These are phyloP conservation scores for Ceratocystiopsis minuta DNA, from an alignment of 2,329 filamentous ascomycete genomes.

Conservation along the genomic window DNA sequence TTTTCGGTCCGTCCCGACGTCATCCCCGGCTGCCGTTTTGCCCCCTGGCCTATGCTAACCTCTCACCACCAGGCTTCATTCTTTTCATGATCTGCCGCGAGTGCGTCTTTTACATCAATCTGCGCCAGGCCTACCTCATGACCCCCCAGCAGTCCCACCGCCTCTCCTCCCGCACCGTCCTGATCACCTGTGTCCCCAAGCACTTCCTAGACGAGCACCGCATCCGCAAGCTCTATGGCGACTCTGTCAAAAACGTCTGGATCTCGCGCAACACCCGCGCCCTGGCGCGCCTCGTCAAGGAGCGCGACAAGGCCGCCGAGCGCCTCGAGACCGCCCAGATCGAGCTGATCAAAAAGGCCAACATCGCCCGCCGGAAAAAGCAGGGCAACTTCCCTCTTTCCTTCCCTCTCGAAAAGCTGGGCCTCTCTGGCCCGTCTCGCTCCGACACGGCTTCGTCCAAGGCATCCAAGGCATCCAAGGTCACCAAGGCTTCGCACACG, in stretches of 20 bases:
- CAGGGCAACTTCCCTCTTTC: too few relatives aligned
- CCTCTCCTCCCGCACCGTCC: conserved; percentile 75
- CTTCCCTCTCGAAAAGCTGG: too few relatives aligned
- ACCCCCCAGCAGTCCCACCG: conserved; percentile 67
- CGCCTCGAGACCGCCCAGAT: conserved; percentile 74
- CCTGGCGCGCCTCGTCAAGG: conserved; percentile 59
- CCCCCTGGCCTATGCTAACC: too few relatives aligned
- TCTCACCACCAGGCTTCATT: conserved; percentile 40
- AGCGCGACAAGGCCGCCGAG: conserved; percentile 56
- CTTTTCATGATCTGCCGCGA: conserved; percentile 82
- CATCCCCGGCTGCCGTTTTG: too few relatives aligned
- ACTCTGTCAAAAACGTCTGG: conserved; percentile 70
- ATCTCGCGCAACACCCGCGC: conserved; percentile 55
- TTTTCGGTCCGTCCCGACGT: conserved; percentile 29
- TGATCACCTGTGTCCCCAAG: conserved; percentile 75
- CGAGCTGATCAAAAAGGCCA: conserved; percentile 57
- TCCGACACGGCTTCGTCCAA: not conserved
- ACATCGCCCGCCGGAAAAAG: conserved; percentile 28
- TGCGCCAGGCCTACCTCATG: conserved; percentile 85
- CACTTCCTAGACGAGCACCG: conserved; percentile 58
- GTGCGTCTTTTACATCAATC: conserved; percentile 79
- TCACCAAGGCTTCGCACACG: too few relatives aligned
- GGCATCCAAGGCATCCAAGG: too few relatives aligned
- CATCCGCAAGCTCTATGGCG: conserved; percentile 59
- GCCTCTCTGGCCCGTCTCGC: conserved; percentile 1